Evolutionary conservation across 2,329 filamentous ascomycete genomes (phyloP), one percentile per base, ranked within the genome.

Genomic region (Setomelanomma holmii): DNA sequence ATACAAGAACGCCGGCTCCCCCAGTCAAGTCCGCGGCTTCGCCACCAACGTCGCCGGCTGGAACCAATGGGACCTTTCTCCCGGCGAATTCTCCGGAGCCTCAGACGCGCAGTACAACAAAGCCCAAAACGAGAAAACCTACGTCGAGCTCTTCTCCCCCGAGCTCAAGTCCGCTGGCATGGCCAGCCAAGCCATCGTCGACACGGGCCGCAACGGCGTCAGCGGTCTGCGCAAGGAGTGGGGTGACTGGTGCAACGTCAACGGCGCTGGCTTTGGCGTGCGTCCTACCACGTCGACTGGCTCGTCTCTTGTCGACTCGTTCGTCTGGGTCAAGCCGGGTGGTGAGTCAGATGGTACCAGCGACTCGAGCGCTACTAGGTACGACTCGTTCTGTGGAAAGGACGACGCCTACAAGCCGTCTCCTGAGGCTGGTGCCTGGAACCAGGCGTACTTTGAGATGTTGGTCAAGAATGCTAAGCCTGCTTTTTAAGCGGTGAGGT

Each of bases 301-400:
- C 14, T 79, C 84, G 53, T 67, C 75, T 1, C 75, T 86, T 20
- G 78, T 82, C 19, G 87, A 90, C 70, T 82, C 86, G 23, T 87
- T 89, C 58, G 86, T 89, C 53, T 89, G 87, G 87, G 78, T 89
- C 63, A 89, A 89, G 81, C 87, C 87, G 4, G 87, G 87, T 61
- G 80, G 80, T 48, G 81, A 83, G 69, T 77, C 75, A 17, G 81
- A 83, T 58, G 80, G 80, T 51, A 82, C 80, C 0, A 71, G 63
- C 27, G 68, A 77, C 49, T 53, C 65, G 2, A 52, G 49, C 17
- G 79, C 85, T 4, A 67, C 72, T 24, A 79, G 82, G 23, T 86
- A 84, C 63, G 83, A 86, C 68, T 73, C 73, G 40, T 79, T 82
- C 75, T 87, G 85, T 57, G 84, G 85, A 7, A 75, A 79, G 24